Evolutionary conservation across 352 stramenopile genomes (phyloP).

Genomic region (Phytopythium vexans): DNA sequence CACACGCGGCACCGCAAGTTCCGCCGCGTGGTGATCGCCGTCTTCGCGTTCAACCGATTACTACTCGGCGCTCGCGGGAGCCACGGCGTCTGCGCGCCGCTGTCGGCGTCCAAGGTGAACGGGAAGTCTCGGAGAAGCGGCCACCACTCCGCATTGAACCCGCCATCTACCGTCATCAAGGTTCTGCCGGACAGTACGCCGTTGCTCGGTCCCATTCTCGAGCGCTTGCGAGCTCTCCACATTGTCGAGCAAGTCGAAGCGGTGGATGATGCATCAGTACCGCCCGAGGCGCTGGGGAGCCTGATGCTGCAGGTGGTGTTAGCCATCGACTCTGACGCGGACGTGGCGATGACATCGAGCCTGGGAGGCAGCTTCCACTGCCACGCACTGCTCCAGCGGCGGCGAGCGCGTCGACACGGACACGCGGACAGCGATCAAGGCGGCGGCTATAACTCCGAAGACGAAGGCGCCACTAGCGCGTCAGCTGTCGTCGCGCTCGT

Average conservation of each 20-base stretch:
- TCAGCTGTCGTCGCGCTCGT: slow-evolving; percentile 32
- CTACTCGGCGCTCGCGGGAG: slow-evolving; percentile 6
- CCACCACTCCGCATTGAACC: slow-evolving; percentile 11
- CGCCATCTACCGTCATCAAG: slow-evolving; percentile 40
- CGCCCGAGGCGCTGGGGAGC: slow-evolving; percentile 19
- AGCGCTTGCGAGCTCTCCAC: slow-evolving; percentile 32
- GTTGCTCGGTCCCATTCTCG: slow-evolving; percentile 25
- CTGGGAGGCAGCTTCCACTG: slow-evolving; percentile 47
- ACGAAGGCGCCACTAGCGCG: slow-evolving; percentile 3
- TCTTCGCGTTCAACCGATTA: slow-evolving; percentile 73
- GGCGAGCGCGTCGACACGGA: slow-evolving; percentile 5
- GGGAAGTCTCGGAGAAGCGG: slow-evolving; percentile 14
- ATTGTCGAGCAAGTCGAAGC: slow-evolving; percentile 29
- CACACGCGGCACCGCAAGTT: slow-evolving; percentile 15
- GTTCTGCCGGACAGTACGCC: slow-evolving; percentile 34
- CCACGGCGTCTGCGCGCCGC: slow-evolving; percentile 37
- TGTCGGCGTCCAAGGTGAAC: slow-evolving; percentile 20
- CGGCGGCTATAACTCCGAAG: slow-evolving; percentile 19
- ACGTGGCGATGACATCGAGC: slow-evolving; percentile 36
- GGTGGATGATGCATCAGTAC: slow-evolving; percentile 13
- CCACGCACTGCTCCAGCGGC: slow-evolving; percentile 41
- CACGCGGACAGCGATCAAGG: slow-evolving; percentile 10
- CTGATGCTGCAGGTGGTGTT: slow-evolving; percentile 41
- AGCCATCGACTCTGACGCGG: slow-evolving; percentile 35
- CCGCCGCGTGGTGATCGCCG: slow-evolving; percentile 46